These are phyloP conservation scores for Penicillium hesseltinei DNA, from an alignment of 2,329 filamentous ascomycete genomes.

Conservation along the genomic window DNA sequence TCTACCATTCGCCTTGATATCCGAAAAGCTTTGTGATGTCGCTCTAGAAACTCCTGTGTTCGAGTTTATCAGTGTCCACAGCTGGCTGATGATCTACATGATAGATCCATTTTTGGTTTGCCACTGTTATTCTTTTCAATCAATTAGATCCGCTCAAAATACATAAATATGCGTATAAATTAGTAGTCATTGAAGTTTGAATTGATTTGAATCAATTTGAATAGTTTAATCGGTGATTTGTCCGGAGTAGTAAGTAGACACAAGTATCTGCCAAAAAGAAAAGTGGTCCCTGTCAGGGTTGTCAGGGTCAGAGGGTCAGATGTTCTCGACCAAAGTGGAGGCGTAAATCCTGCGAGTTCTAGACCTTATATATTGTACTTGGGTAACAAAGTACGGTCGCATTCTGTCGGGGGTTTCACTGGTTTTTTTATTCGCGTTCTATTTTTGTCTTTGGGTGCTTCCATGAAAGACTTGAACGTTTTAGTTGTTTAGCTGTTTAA, in stretches of 20 bases:
- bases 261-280: not conserved
- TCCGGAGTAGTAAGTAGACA: not conserved
- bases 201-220: not conserved
- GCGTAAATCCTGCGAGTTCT: not conserved
- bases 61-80: not conserved
- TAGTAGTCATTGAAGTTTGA: too few relatives aligned
- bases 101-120: not conserved
- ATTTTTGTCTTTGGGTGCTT: not conserved
- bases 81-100: not conserved
- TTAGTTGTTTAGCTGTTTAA: not conserved
- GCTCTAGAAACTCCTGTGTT: not conserved
- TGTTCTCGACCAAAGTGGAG: conserved; percentile 1
- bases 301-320: not conserved
- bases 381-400: not conserved
- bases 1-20: too few relatives aligned
- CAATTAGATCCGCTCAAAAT: not conserved
- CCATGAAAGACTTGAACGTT: not conserved
- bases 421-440: too few relatives aligned
- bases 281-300: not conserved
- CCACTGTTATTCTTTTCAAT: not conserved
- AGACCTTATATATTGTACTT: not conserved
- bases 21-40: too few relatives aligned
- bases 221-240: too few relatives aligned
- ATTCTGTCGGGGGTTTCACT: not conserved
- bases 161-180: not conserved